Percentiles rank a stretch among this genome's conserved stretches.
phyloP scores from a whole-genome alignment of 2,329 filamentous ascomycete species.

The Macrophomina phaseolina region DNA sequence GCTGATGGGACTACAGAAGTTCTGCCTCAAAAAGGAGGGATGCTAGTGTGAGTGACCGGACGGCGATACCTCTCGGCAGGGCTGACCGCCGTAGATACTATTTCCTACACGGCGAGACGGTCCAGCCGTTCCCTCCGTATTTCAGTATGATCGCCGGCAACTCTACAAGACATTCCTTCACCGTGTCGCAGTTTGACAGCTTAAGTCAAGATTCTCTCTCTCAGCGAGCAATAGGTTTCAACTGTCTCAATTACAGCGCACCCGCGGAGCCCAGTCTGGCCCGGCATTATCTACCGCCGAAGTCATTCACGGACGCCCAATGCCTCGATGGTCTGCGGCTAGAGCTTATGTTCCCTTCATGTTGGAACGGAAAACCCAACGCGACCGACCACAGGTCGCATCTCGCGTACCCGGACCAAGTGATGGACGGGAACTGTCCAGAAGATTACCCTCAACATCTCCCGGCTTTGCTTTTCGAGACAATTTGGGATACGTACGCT shows the following conservation, averaged over 20 bases:
- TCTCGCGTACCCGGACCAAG: constrained; percentile 66
- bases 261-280: constrained; percentile 74
- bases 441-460: constrained; percentile 59
- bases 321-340: constrained; percentile 78
- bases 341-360: constrained; percentile 76
- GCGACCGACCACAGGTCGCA: constrained; percentile 68
- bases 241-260: constrained; percentile 82
- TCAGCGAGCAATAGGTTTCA: constrained; percentile 89
- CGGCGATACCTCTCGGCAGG: constrained; percentile 42
- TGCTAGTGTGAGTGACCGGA: constrained; percentile 32
- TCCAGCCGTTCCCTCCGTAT: constrained; percentile 74
- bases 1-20: constrained; percentile 67
- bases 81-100: constrained; percentile 68
- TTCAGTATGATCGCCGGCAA: constrained; percentile 76
- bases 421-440: constrained; percentile 61
- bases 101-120: constrained; percentile 72
- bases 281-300: constrained; percentile 81
- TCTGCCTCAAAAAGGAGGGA: constrained; percentile 63
- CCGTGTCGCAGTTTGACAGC: constrained; percentile 65
- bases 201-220: constrained; percentile 72
- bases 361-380: constrained; percentile 70
- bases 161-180: constrained; percentile 61
- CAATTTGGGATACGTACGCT: constrained; percentile 59
- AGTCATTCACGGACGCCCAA: constrained; percentile 77
- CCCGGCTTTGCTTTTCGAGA: constrained; percentile 65